Conservation (phyloP, 257 asterid genomes). For the Solanum appendiculatum region DNA sequence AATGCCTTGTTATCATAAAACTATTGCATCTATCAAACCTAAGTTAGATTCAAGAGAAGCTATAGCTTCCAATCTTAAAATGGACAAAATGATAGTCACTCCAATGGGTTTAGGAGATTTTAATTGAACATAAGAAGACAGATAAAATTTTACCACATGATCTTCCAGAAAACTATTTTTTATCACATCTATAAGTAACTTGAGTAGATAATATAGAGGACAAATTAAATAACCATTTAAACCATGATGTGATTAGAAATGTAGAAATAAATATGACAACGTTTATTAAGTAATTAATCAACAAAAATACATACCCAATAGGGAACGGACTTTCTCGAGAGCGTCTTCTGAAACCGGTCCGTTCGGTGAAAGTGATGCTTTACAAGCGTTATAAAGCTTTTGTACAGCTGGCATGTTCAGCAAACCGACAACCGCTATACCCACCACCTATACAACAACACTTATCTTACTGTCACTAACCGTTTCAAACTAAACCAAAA, state of each 20-base stretch:
- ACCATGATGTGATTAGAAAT: background rate
- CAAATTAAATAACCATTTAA: background rate
- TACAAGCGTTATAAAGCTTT: constrained; percentile 95
- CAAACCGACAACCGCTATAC: constrained; percentile 14
- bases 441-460: constrained; percentile 8
- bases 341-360: constrained; percentile 96
- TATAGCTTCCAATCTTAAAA: background rate
- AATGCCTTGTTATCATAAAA: background rate
- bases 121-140: background rate
- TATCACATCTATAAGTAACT: background rate
- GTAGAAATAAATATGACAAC: background rate
- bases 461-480: background rate
- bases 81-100: background rate
- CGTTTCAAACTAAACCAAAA: background rate
- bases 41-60: background rate
- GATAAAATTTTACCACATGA: background rate
- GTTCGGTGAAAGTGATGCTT: constrained; percentile 68
- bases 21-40: background rate
- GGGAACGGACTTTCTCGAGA: constrained; percentile 69
- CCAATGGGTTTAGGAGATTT: background rate
- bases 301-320: constrained; percentile 52
- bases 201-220: background rate
- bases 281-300: background rate
- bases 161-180: background rate
- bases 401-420: constrained; percentile 95